Evolutionary conservation across 441 rosid species (phyloP).

Genomic region (Mallotus japonicus): DNA sequence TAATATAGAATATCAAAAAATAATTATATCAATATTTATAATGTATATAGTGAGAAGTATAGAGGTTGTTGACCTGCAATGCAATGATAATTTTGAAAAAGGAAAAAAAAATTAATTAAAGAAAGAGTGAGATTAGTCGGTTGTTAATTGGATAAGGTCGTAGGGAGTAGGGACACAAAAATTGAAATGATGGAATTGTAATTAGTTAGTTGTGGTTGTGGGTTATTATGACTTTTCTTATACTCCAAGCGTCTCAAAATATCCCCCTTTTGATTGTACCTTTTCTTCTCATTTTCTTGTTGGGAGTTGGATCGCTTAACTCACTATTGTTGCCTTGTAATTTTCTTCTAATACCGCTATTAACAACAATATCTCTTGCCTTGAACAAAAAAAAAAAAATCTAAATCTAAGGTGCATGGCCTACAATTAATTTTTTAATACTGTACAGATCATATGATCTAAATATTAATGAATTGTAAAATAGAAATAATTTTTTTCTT

Average conservation of each 20-base stretch:
- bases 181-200: conserved; percentile 13
- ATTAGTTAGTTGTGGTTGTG: neutral
- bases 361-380: too few relatives aligned
- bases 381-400: neutral
- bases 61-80: too few relatives aligned
- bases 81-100: too few relatives aligned
- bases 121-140: neutral
- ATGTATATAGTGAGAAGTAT: too few relatives aligned
- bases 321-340: conserved; percentile 25
- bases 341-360: conserved; percentile 1
- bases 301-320: conserved; percentile 26
- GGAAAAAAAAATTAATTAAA: neutral
- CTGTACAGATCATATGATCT: too few relatives aligned
- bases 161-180: conserved; percentile 11
- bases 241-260: conserved; percentile 33
- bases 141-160: neutral
- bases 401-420: conserved; percentile 16
- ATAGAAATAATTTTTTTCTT: too few relatives aligned
- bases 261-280: neutral
- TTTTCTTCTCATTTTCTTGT: neutral
- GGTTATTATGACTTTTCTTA: conserved; percentile 28
- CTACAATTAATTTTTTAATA: too few relatives aligned
- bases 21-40: too few relatives aligned
- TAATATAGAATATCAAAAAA: too few relatives aligned
- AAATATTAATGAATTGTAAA: too few relatives aligned